phyloP scores from a whole-genome alignment of 805 yeast genomes.

The Cephaloascus fragrans region DNA sequence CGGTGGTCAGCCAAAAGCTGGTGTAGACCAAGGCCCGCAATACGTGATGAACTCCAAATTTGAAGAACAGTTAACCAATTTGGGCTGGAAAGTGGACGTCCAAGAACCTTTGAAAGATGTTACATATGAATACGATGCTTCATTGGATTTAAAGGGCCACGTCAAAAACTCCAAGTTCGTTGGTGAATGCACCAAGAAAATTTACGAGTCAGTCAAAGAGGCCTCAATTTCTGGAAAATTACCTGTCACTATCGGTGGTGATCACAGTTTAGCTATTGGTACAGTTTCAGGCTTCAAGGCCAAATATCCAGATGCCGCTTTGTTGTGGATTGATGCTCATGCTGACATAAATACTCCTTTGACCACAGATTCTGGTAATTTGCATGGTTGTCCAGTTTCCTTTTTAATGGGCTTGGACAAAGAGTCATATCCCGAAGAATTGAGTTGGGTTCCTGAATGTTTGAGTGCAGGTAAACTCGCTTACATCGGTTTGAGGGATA shows the following conservation, averaged over 20 bases:
- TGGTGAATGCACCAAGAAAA: constrained; percentile 54
- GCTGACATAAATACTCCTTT: constrained; percentile 91
- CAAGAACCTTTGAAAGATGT: constrained; percentile 44
- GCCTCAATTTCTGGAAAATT: constrained; percentile 41
- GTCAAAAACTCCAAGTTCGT: constrained; percentile 74
- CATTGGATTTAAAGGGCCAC: constrained; percentile 40
- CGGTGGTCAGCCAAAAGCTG: constrained; percentile 91
- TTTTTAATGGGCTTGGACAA: constrained; percentile 77
- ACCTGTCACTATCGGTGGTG: constrained; percentile 91
- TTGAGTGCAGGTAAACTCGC: constrained; percentile 67
- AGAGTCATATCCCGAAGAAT: constrained; percentile 59
- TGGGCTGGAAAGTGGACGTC: constrained; percentile 64
- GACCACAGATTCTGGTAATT: constrained; percentile 78
- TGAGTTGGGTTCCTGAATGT: constrained; percentile 69
- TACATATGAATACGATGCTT: constrained; percentile 34
- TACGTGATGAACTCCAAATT: constrained; percentile 68
- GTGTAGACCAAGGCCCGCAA: constrained; percentile 93
- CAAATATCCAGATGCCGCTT: constrained; percentile 76
- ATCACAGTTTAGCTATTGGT: constrained; percentile 92
- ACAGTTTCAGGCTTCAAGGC: constrained; percentile 79
- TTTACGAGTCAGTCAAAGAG: constrained; percentile 49
- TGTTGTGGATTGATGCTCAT: constrained; percentile 96
- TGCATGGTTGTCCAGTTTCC: constrained; percentile 95
- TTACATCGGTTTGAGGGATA: constrained; percentile 91
- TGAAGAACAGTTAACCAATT: constrained; percentile 42